Percentiles rank a stretch among this genome's conserved stretches.
Conservation (phyloP, 352 stramenopile species). For the Saprolegnia diclina region DNA sequence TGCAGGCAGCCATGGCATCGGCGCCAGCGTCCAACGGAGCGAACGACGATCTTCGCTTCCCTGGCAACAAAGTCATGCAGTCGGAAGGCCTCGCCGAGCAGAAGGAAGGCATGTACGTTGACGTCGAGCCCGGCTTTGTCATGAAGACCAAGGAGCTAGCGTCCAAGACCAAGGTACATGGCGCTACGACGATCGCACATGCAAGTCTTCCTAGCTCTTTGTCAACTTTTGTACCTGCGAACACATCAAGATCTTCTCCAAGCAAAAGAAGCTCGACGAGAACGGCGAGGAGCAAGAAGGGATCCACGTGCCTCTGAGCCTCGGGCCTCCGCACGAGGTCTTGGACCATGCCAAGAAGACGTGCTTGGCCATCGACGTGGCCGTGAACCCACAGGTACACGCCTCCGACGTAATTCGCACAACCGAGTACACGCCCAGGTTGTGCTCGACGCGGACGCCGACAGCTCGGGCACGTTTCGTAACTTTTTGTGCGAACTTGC, state of each 20-base stretch:
- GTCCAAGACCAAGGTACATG: constrained; percentile 53
- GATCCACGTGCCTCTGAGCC: constrained; percentile 67
- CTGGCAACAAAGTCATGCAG: constrained; percentile 69
- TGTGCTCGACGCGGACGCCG: constrained; percentile 50
- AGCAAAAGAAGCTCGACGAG: constrained; percentile 71
- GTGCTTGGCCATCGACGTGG: constrained; percentile 69
- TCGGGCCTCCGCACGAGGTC: constrained; percentile 65
- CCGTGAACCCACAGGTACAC: constrained; percentile 54
- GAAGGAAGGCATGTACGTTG: constrained; percentile 64
- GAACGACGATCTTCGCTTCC: constrained; percentile 40
- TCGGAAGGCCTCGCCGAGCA: constrained; percentile 44
- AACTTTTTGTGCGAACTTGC: constrained; percentile 80
- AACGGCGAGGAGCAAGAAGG: constrained; percentile 71
- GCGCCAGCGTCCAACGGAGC: neutral
- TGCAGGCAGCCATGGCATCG: constrained; percentile 16
- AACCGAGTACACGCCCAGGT: constrained; percentile 28
- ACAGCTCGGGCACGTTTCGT: constrained; percentile 63
- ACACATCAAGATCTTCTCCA: constrained; percentile 69
- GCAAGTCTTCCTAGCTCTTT: constrained; percentile 47
- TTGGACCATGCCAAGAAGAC: constrained; percentile 58
- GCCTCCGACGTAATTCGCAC: neutral
- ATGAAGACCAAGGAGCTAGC: constrained; percentile 64
- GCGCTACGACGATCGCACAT: neutral
- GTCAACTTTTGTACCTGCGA: constrained; percentile 68
- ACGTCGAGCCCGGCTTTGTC: constrained; percentile 71